Evolutionary conservation across 2,329 filamentous ascomycete species (phyloP).

Genomic region (Camillea tinctor): DNA sequence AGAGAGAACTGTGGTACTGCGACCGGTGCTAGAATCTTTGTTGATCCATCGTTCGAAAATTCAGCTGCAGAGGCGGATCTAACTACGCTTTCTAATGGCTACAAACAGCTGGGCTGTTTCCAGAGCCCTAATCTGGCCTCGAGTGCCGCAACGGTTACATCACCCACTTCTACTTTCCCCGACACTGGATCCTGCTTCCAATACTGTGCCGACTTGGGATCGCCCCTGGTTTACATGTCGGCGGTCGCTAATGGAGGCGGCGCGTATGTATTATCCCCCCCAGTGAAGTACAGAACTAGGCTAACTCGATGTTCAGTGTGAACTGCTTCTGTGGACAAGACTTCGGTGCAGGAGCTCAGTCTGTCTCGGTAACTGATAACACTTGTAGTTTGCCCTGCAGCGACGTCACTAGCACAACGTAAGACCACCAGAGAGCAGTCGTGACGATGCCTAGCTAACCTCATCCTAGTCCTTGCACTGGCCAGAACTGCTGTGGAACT

Average conservation of each 20-base stretch:
- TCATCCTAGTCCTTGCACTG: conserved; percentile 19
- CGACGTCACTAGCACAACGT: background rate
- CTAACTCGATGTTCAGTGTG: conserved; percentile 6
- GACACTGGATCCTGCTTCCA: conserved; percentile 3
- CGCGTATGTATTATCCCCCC: conserved; percentile 9
- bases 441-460: conserved; percentile 3
- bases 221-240: conserved; percentile 12
- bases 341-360: conserved; percentile 3
- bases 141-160: conserved; percentile 1
- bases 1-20: conserved; percentile 28
- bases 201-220: conserved; percentile 18
- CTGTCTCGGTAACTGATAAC: background rate
- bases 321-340: conserved; percentile 13
- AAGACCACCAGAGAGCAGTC: conserved; percentile 1
- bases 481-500: conserved; percentile 25
- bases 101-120: conserved; percentile 30
- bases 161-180: background rate
- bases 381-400: conserved; percentile 5
- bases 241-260: background rate
- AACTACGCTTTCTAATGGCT: conserved; percentile 9
- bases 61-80: background rate
- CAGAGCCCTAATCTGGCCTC: conserved; percentile 16
- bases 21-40: conserved; percentile 21
- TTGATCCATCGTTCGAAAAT: conserved; percentile 28
- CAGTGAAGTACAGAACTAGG: background rate